Conservation (phyloP, 768 basidiomycete species). For the Dentipellis sp. region DNA sequence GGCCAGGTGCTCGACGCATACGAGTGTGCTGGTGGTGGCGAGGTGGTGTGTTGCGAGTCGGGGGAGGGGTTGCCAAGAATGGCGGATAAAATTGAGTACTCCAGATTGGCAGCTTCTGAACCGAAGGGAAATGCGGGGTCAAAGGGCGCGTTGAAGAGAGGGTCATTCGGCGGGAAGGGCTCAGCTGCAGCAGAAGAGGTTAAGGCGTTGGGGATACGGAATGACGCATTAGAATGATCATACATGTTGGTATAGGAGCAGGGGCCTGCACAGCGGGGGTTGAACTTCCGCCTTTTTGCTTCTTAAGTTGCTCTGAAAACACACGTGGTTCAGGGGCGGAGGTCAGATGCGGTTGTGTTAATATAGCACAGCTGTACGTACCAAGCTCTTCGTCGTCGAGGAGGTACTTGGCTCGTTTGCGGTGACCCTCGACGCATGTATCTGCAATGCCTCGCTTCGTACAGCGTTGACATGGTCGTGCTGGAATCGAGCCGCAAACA, state of each 20-base stretch:
- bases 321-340: neutral
- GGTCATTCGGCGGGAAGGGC: conserved; percentile 40
- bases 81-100: conserved; percentile 89
- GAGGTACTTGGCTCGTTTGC: conserved; percentile 98
- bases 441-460: conserved; percentile 86
- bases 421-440: conserved; percentile 86
- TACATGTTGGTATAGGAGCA: conserved; percentile 4
- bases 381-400: conserved; percentile 91
- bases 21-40: conserved; percentile 7
- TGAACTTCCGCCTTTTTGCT: conserved; percentile 3
- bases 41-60: conserved; percentile 15
- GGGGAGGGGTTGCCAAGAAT: conserved; percentile 54
- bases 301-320: conserved; percentile 9
- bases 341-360: conserved; percentile 8
- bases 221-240: neutral
- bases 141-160: conserved; percentile 43
- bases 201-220: neutral
- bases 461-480: conserved; percentile 93
- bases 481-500: conserved; percentile 30
- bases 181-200: conserved; percentile 4
- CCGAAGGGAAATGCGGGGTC: conserved; percentile 67
- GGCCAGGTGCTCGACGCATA: conserved; percentile 4
- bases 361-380: conserved; percentile 20
- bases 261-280: conserved; percentile 1
- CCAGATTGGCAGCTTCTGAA: conserved; percentile 86